Conservation (phyloP, 192 early-diverging fungal genomes). For the Coemansia sp. region DNA sequence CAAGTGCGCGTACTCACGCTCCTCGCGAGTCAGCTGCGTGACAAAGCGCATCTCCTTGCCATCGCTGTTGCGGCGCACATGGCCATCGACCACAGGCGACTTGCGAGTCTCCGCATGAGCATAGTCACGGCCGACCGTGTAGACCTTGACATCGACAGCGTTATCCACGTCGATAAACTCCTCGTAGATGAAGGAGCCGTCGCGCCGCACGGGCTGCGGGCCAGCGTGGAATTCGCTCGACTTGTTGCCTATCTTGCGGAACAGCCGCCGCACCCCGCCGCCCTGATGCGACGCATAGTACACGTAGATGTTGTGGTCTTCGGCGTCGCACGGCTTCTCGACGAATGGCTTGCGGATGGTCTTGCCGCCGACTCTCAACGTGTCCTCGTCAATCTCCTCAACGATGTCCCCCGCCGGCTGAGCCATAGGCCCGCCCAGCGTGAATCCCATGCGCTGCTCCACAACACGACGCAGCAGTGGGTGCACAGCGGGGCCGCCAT, state of each 20-base stretch:
- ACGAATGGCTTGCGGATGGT: constrained; percentile 91
- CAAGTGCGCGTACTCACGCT: constrained; percentile 71
- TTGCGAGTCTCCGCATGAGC: constrained; percentile 95
- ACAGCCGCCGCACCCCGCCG: constrained; percentile 76
- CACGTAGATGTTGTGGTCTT: constrained; percentile 97
- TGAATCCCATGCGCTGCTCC: constrained; percentile 51
- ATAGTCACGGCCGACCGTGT: constrained; percentile 87
- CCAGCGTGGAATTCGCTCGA: constrained; percentile 84
- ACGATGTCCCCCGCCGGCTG: constrained; percentile 7
- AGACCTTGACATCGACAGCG: constrained; percentile 96
- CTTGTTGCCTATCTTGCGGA: constrained; percentile 92
- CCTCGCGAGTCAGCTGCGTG: constrained; percentile 72
- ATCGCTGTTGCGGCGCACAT: constrained; percentile 91
- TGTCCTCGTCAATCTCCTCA: constrained; percentile 61
- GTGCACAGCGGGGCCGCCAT: constrained; percentile 63
- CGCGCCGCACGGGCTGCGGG: constrained; percentile 61
- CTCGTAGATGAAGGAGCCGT: constrained; percentile 91
- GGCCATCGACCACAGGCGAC: constrained; percentile 94
- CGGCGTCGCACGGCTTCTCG: constrained; percentile 94
- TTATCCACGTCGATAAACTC: constrained; percentile 93
- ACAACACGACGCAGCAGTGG: constrained; percentile 57
- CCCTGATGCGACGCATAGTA: constrained; percentile 82
- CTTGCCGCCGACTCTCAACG: constrained; percentile 65
- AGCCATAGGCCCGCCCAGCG: constrained; percentile 34
- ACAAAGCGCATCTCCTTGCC: constrained; percentile 97